Evolutionary conservation across 352 stramenopile species (phyloP), one percentile per base, ranked within the genome.

Genomic region (Pythium grandisporangium): DNA sequence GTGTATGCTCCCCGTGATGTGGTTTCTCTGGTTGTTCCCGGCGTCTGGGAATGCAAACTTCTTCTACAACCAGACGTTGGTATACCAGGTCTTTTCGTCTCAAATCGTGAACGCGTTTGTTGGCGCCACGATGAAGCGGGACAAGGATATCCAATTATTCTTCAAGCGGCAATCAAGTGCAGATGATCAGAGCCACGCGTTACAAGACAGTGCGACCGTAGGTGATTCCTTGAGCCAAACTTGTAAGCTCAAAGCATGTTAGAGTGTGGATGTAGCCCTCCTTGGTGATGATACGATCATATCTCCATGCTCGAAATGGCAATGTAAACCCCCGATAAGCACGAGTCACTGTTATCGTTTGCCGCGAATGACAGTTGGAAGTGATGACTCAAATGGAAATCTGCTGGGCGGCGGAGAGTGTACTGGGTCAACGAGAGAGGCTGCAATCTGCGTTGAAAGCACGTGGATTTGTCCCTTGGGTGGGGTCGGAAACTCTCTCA

Each of bases 11-110:
- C 76, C 76, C 17, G 67, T 90, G 17, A 93, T 93, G 79, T 88
- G 71, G 66, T 90, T 87, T 42, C 54, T 93, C n/a, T 93, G 79
- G 79, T 47, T 93, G 29, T 93, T 82, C 37, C 76, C 79, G 6
- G 79, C 70, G 11, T 90, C 76, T 8, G 79, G 79, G 17, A 93
- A 93, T 51, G 74, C 79, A n/a, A 93, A 93, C 45, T 93, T 93
- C 51, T 93, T 87, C 44, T 93, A 90, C 61, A 90, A 88, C 57
- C 76, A 90, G 55, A 93, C 79, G 26, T 58, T 93, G 34, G 74
- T 93, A 37, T 93, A 86, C 45, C 79, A 90, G 52, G 75, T 87
- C 43, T 93, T 93, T 48, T 75, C 72, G 50, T 80, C 73, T 1
- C 74, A 87, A 46, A 52, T 88, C 16, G 69, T 90, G 46, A 78